Evolutionary conservation across 306 rosid genomes (phyloP).

Genomic region (Geum urbanum): DNA sequence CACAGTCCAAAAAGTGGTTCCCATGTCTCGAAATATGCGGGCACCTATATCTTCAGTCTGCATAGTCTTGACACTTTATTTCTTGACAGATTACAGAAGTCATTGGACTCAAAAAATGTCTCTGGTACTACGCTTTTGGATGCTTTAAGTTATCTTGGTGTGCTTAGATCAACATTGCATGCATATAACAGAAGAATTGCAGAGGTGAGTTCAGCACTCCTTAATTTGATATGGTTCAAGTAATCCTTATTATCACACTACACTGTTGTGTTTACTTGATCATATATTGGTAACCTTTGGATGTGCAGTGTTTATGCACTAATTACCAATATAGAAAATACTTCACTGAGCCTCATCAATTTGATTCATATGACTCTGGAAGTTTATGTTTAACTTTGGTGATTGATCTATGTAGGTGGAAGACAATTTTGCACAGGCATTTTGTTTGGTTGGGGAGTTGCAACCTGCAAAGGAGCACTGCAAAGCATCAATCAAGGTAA

Average conservation of each 20-base stretch:
- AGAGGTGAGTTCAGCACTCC: constrained; percentile 50
- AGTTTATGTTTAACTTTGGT: neutral
- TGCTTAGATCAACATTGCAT: constrained; percentile 63
- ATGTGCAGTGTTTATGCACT: neutral
- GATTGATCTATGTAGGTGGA: constrained; percentile 57
- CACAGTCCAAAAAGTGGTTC: constrained; percentile 9
- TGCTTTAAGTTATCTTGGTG: constrained; percentile 50
- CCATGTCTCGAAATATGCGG: neutral
- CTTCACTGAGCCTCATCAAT: neutral
- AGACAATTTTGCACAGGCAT: constrained; percentile 80
- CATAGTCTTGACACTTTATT: constrained; percentile 8
- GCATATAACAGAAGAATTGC: constrained; percentile 65
- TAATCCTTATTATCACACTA: neutral
- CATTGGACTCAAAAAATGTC: constrained; percentile 42
- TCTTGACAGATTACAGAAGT: constrained; percentile 61
- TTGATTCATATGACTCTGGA: neutral
- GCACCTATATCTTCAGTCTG: neutral
- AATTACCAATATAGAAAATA: too few species aligned
- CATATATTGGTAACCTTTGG: neutral
- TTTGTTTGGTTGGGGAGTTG: constrained; percentile 56
- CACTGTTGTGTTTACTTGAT: neutral
- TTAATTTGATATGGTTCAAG: neutral
- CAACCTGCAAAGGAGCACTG: constrained; percentile 54
- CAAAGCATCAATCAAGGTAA: constrained; percentile 77
- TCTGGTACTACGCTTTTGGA: constrained; percentile 40